These are phyloP conservation scores for Dactylis glomerata DNA, from an alignment of 176 grass and related monocot species.

Conservation along the genomic window DNA sequence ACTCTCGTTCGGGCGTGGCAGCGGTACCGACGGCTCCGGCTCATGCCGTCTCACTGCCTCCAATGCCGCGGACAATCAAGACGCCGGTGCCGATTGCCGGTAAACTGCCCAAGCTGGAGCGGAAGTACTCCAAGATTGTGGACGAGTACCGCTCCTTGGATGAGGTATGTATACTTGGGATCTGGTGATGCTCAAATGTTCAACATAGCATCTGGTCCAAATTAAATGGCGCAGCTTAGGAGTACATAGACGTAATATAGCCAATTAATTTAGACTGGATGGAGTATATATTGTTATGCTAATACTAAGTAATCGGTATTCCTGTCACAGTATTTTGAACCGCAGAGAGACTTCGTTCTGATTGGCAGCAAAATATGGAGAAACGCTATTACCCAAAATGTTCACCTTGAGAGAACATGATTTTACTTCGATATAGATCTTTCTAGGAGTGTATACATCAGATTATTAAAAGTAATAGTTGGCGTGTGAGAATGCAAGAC, in stretches of 20 bases:
- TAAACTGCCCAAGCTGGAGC: conserved; percentile 58
- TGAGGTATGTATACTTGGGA: conserved; percentile 44
- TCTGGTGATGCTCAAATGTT: conserved; percentile 21
- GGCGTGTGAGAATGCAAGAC: not conserved
- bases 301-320: not conserved
- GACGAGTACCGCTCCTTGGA: conserved; percentile 74
- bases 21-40: not conserved
- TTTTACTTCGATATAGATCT: not conserved
- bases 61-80: conserved; percentile 9
- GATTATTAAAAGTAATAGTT: not conserved
- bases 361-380: not conserved
- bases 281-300: not conserved
- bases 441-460: not conserved
- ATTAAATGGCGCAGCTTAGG: no score
- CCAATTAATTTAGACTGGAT: no score
- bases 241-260: no score
- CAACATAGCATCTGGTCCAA: no score
- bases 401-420: not conserved
- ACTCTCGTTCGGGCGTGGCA: conserved; percentile 12
- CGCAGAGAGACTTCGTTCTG: no score
- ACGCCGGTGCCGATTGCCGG: conserved; percentile 7
- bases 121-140: conserved; percentile 79
- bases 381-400: not conserved
- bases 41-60: conserved; percentile 6
- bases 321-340: not conserved